Evolutionary conservation across 2,329 filamentous ascomycete species (phyloP).

Genomic region (Colletotrichum lindemuthianum): DNA sequence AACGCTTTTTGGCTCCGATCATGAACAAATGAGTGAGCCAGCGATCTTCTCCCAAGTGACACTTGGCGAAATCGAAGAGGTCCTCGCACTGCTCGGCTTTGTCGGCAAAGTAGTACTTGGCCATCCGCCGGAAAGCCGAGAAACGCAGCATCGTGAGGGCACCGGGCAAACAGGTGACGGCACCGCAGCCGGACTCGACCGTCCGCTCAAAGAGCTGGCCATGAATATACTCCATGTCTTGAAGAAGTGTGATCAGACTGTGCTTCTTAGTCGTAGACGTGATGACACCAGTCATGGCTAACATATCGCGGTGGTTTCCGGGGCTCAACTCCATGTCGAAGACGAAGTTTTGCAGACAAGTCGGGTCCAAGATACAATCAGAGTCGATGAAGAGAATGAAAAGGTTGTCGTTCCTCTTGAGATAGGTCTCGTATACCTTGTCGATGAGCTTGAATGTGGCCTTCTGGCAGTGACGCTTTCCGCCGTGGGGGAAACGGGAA

Average conservation of each 20-base stretch:
- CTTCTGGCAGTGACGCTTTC: slow-evolving; percentile 95
- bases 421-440: slow-evolving; percentile 87
- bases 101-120: slow-evolving; percentile 98
- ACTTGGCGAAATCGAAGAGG: slow-evolving; percentile 96
- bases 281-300: slow-evolving; percentile 98
- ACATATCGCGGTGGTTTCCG: slow-evolving; percentile 89
- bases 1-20: slow-evolving; percentile 92
- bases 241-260: slow-evolving; percentile 88
- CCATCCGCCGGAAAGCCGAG: slow-evolving; percentile 95
- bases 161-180: slow-evolving; percentile 93
- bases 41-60: slow-evolving; percentile 92
- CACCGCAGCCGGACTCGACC: slow-evolving; percentile 92
- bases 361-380: slow-evolving; percentile 90
- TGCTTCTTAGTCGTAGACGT: slow-evolving; percentile 92
- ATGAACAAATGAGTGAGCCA: slow-evolving; percentile 99
- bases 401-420: slow-evolving; percentile 87
- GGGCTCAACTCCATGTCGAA: slow-evolving; percentile 99
- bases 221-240: slow-evolving; percentile 99
- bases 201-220: slow-evolving; percentile 96
- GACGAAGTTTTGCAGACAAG: slow-evolving; percentile 96
- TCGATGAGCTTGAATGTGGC: slow-evolving; percentile 93
- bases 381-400: slow-evolving; percentile 98
- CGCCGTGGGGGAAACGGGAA: slow-evolving; percentile 91
- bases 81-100: slow-evolving; percentile 96
- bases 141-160: slow-evolving; percentile 96